phyloP scores from a whole-genome alignment of 306 rosid species.

The Myrica gale region DNA sequence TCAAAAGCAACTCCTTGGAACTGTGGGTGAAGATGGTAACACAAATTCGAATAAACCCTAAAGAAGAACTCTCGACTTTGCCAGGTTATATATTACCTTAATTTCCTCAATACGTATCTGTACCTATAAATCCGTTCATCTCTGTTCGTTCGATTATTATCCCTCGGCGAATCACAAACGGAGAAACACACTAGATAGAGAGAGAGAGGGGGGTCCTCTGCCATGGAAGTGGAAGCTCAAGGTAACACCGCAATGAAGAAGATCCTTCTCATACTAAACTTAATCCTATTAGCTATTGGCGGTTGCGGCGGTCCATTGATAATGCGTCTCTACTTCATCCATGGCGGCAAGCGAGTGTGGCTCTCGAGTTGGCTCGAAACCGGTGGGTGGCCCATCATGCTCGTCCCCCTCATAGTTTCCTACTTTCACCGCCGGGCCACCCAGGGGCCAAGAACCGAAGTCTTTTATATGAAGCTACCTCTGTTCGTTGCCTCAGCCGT shows the following conservation, averaged over 20 bases:
- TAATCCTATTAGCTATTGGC: slow-evolving; percentile 41
- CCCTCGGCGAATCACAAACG: too few relatives aligned
- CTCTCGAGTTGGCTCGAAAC: slow-evolving; percentile 63
- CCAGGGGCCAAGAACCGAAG: not conserved
- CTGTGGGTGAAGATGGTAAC: too few relatives aligned
- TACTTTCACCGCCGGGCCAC: slow-evolving; percentile 41
- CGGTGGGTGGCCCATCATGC: slow-evolving; percentile 62
- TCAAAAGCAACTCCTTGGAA: too few relatives aligned
- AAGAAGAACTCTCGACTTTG: too few relatives aligned
- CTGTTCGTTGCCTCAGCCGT: slow-evolving; percentile 39
- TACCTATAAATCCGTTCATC: too few relatives aligned
- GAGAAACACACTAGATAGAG: not conserved
- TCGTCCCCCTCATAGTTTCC: slow-evolving; percentile 40
- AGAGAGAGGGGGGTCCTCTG: not conserved
- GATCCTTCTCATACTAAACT: slow-evolving; percentile 43
- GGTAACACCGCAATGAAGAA: slow-evolving; percentile 19
- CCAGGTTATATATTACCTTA: too few relatives aligned
- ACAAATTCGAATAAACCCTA: too few relatives aligned
- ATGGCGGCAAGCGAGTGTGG: slow-evolving; percentile 73
- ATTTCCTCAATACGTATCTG: too few relatives aligned
- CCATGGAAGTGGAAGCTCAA: slow-evolving; percentile 6
- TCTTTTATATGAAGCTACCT: slow-evolving; percentile 40
- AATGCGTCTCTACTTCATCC: slow-evolving; percentile 69
- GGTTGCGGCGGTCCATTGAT: slow-evolving; percentile 59
- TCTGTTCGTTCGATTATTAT: too few relatives aligned